These are phyloP conservation scores for rapeseed (Brassica napus) DNA, from an alignment of 345 rosid genomes.

Conservation along the genomic window Da-Ae NC_063444.1:15632001-15632500, in stretches of 20 bases:
- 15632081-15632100: no score
- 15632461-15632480: slow-evolving; percentile 43
- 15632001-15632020: not conserved
- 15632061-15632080: no score
- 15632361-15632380: not conserved
- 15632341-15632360: not conserved
- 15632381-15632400: slow-evolving; percentile 31
- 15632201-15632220: no score
- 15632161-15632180: no score
- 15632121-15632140: no score
- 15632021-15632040: no score
- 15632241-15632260: not conserved
- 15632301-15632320: not conserved
- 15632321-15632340: not conserved
- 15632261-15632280: not conserved
- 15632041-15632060: no score
- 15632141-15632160: no score
- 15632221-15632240: no score
- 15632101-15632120: no score
- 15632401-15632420: slow-evolving; percentile 26
- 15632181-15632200: no score
- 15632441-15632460: slow-evolving; percentile 41
- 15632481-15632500: slow-evolving; percentile 35
- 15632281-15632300: not conserved
- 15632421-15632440: slow-evolving; percentile 51